Base-by-base conservation (phyloP, 306 rosid genomes). In the Echinosophora koreensis region DNA sequence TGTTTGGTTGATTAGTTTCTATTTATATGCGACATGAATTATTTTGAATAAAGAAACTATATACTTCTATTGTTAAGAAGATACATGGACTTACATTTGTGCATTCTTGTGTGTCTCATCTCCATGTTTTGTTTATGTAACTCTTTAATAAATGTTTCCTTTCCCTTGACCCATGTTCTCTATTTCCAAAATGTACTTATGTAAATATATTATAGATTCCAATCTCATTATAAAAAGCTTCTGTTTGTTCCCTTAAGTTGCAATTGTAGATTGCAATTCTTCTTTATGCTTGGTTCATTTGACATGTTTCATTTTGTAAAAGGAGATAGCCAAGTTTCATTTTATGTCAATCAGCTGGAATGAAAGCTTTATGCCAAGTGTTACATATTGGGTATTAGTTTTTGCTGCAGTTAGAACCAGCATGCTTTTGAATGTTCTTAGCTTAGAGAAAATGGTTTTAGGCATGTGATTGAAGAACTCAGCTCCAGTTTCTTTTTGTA, bases 61-160 rank as follows among this genome's bases (percentile, higher is more conserved):
- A 51, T 27, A 38, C 72, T 54, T 77, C 34, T 56, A 11, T 79
- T 77, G 49, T 71, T 64, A 57, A 49, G 78, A 78, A 71, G 47
- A 68, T 47, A 5, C 10, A 27, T 16, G 54, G 8, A 30, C 32
- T 30, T 65, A 0, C 34, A 4, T 60, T n/a, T 15, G 54, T 30
- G 41, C 71, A 13, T 39, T 18, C 14, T 27, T 13, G 49, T 58
- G 46, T 66, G 9, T 68, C 34, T 70, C 8, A 27, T 28, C 30
- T 15, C 3, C 58, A 28, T 7, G 13, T 39, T 51, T 70, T 37
- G 10, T 60, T 4, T 28, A 22, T 27, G 4, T 28, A 15, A 55
- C 13, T 9, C 28, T 39, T 41, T 4, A 17, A 17, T 42, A 42
- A 39, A 41, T 17, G 28, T 68, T 67, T 57, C n/a, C 49, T 57